Conservation (phyloP, 1,284 basidiomycete species). For the Cryptococcus depauperatus region DNA sequence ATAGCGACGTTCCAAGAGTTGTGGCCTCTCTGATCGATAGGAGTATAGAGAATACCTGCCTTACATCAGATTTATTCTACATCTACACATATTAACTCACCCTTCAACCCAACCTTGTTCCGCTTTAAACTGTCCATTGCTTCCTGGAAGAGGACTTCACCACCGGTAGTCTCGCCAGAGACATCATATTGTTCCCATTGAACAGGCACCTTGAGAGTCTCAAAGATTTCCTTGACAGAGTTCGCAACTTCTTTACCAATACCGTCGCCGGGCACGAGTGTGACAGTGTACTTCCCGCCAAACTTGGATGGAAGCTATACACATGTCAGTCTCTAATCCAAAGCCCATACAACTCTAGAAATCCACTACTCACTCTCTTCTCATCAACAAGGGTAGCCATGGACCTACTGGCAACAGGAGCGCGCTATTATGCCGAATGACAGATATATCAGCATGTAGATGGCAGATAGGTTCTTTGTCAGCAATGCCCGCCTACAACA, state of each 20-base stretch:
- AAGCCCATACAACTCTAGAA: conserved; percentile 1
- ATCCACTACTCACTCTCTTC: conserved; percentile 30
- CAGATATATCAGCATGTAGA: not conserved
- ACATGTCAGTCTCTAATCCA: conserved; percentile 8
- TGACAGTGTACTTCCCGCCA: conserved; percentile 65
- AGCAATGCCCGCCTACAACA: not conserved
- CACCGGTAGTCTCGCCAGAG: conserved; percentile 87
- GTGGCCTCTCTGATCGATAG: conserved; percentile 90
- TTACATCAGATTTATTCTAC: not conserved
- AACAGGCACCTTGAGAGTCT: conserved; percentile 94
- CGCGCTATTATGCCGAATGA: conserved; percentile 15
- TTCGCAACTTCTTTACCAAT: conserved; percentile 95
- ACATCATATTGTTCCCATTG: conserved; percentile 99
- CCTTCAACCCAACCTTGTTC: conserved; percentile 97
- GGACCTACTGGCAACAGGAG: conserved; percentile 26
- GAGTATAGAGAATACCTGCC: conserved; percentile 94
- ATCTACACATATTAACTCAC: conserved; percentile 47
- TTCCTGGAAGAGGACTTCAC: conserved; percentile 92
- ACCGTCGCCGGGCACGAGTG: conserved; percentile 92
- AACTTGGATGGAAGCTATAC: conserved; percentile 80
- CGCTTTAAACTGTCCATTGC: conserved; percentile 94
- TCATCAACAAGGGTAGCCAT: conserved; percentile 41
- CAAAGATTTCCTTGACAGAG: conserved; percentile 98
- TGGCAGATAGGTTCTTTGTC: not conserved
- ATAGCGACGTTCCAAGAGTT: conserved; percentile 99